A percentile compares a stretch with the other conserved stretches of the same genome.
Evolutionary conservation across 2,329 filamentous ascomycete species (phyloP).

Genomic region (Cladosporium sp.): DNA sequence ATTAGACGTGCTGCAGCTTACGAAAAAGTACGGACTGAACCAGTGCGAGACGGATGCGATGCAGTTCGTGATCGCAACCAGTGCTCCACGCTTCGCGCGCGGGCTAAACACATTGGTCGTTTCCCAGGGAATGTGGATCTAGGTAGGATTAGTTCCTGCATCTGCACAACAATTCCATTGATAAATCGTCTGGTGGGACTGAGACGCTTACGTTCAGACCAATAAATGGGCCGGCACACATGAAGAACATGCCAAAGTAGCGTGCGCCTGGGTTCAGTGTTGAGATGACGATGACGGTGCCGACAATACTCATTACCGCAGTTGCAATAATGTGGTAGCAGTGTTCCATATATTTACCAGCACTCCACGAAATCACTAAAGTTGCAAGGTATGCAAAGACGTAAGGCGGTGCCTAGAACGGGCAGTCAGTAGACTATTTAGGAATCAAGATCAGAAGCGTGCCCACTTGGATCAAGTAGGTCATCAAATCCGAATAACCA

Average conservation of each 20-base stretch:
- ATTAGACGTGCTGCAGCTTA: background rate
- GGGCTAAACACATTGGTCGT: slow-evolving; percentile 39
- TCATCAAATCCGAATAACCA: slow-evolving; percentile 61
- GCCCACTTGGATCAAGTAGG: slow-evolving; percentile 38
- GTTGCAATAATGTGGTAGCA: slow-evolving; percentile 28
- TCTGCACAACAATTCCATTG: too few relatives aligned
- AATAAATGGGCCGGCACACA: slow-evolving; percentile 35
- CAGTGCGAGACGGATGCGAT: slow-evolving; percentile 37
- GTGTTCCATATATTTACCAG: slow-evolving; percentile 28
- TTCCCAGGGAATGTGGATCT: slow-evolving; percentile 31
- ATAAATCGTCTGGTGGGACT: too few relatives aligned
- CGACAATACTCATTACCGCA: slow-evolving; percentile 22
- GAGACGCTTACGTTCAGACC: slow-evolving; percentile 38
- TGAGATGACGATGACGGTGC: slow-evolving; percentile 26
- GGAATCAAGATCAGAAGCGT: too few relatives aligned
- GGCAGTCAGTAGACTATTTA: too few relatives aligned
- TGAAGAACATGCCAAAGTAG: slow-evolving; percentile 27
- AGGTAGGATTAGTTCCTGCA: too few relatives aligned
- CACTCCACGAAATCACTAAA: slow-evolving; percentile 23
- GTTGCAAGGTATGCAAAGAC: slow-evolving; percentile 27
- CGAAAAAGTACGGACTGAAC: slow-evolving; percentile 39
- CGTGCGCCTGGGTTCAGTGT: slow-evolving; percentile 29
- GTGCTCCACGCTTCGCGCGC: slow-evolving; percentile 37
- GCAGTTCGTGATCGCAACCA: slow-evolving; percentile 41
- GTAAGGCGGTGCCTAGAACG: slow-evolving; percentile 34